Base-by-base conservation (phyloP, 2,329 filamentous ascomycete genomes). In the Lomentospora prolificans region DNA sequence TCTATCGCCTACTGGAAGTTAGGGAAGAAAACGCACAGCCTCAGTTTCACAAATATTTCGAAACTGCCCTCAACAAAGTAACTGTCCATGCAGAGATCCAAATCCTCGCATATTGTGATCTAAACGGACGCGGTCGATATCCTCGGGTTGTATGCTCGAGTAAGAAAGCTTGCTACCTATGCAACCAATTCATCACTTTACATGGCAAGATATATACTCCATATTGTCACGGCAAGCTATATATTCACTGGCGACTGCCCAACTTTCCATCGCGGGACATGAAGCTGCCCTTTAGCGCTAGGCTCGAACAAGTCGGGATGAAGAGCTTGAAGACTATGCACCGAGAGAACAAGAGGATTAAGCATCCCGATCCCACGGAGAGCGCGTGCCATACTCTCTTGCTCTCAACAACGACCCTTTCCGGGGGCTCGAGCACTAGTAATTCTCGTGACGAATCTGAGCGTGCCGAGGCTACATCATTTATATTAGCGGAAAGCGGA, bases 131-230 rank as follows among this genome's bases (percentile, higher is more conserved):
- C 0, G 54, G 57, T 0, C 58, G 61, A 9, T 65, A 61, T 28
- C 73, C 75, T 7, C 68, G 74, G 17, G 67, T 75, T 3, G 71
- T 80, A 4, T 70, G 70, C 55, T 75, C 75, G 3, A 75, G 70
- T 64, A 80, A 79, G 57, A 70, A 74, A 53, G 72, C 76, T 1
- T 80, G 76, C 60, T 79, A 73, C 60, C 67, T 79, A 0, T 80
- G 76, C 61, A 73, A 78, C 53, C 62, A 69, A 5, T 73, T 79
- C 57, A 68, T 79, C n/a, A 54, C 59, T 1, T 60, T 69, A 12
- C 71, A 77, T 57, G 69, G 70, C 2, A 66, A 65, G 41, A 71
- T 74, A 39, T 59, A 72, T 46, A 70, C 69, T 1, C 71, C 74
- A 3, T 65, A 64, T 41, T 70, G 66, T 2, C 75, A 79, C 58